Evolutionary conservation across 1,139 yeast genomes (phyloP), one percentile per base, ranked within the genome.

Genomic region (Kodamaea alishanica): DNA sequence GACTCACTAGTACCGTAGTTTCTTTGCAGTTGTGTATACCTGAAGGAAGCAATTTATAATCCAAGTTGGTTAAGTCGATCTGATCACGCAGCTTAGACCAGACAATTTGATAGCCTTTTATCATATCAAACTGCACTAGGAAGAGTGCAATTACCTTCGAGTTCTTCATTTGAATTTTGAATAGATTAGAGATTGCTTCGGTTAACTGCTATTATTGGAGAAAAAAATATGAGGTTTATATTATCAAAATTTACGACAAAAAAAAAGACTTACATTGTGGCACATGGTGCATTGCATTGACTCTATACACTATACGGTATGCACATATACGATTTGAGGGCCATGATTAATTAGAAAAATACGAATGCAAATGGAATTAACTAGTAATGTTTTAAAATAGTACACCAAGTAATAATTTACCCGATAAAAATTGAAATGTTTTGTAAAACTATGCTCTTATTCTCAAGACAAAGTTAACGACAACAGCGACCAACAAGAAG

Each of bases 401-500:
- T 3, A 4, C 20, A 15, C 20, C 20, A 15, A 15, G 20, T 15
- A 15, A 15, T 3, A 15, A 15, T 3, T 15, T 15, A 15, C 20
- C 20, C 20, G 20, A 4, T 15, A 15, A 15, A 15, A 15, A 15
- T 15, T 15, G 20, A 15, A 24, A 3, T 10, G 24, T 34, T 26
- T 28, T 10, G 23, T 23, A 10, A n/a, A 24, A 41, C 46, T 52
- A 67, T 24, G 79, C 76, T 54, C 81, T 77, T 52, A 88, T 81
- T 70, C 97, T 84, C 60, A 92, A 73, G 28, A 89, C 70, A 59
- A 92, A 92, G 71, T 92, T 92, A 48, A 90, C 88, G 35, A 90
- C 83, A 35, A 92, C 97, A 1, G 98, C 97, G 38, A 89, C 79
- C 50, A 94, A 72, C 60, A 92, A 75, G 70, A 92, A 92, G 70